Conservation (phyloP, 441 rosid genomes). For the Aleurites moluccanus region DNA sequence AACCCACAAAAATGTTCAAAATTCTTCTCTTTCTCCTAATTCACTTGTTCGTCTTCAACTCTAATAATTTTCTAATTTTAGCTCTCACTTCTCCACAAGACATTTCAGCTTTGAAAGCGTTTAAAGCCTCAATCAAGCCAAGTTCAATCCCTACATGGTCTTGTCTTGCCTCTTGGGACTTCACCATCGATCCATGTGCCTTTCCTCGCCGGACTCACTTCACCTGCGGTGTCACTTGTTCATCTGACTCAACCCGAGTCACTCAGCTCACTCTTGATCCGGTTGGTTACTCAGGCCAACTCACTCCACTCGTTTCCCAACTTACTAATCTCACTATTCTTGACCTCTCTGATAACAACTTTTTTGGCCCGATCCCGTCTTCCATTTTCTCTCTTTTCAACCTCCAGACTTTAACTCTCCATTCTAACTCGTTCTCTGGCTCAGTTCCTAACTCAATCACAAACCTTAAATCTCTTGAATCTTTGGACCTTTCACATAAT, state of each 20-base stretch:
- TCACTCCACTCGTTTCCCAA: constrained; percentile 56
- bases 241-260: constrained; percentile 62
- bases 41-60: constrained; percentile 16
- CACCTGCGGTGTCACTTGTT: constrained; percentile 72
- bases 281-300: constrained; percentile 75
- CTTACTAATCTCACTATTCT: constrained; percentile 57
- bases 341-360: constrained; percentile 70
- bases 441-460: constrained; percentile 51
- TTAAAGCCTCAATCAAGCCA: constrained; percentile 60
- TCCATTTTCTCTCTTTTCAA: constrained; percentile 50
- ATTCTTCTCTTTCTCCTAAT: constrained; percentile 14
- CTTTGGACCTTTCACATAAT: constrained; percentile 64
- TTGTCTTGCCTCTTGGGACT: constrained; percentile 84
- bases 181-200: constrained; percentile 75
- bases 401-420: constrained; percentile 58
- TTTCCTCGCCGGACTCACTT: constrained; percentile 76
- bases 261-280: constrained; percentile 77
- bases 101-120: constrained; percentile 67
- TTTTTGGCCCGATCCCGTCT: constrained; percentile 61
- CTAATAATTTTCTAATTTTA: constrained; percentile 7
- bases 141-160: constrained; percentile 66
- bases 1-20: background rate
- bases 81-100: constrained; percentile 61
- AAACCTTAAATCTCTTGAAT: constrained; percentile 42
- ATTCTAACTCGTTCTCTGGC: constrained; percentile 67